phyloP scores from a whole-genome alignment of 257 asterid species.

The Vinca minor region DNA sequence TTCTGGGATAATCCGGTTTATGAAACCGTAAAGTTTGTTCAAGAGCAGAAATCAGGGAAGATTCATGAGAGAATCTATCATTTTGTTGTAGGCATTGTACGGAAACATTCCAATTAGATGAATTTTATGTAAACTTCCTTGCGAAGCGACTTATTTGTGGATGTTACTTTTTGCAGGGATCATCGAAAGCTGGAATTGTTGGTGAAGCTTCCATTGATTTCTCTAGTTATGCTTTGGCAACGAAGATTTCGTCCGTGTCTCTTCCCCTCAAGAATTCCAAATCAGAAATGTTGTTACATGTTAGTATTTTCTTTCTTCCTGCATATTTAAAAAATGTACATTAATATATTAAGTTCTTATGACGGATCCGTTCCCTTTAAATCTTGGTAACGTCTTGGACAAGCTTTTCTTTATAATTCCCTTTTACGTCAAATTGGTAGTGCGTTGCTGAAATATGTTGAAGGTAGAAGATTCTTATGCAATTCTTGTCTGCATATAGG shows the following conservation, averaged over 20 bases:
- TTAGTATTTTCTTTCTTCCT: slow-evolving; percentile 25
- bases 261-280: slow-evolving; percentile 82
- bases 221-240: slow-evolving; percentile 65
- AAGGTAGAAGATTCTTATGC: neutral
- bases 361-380: neutral
- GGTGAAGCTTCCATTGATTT: slow-evolving; percentile 93
- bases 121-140: slow-evolving; percentile 19
- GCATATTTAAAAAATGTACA: too few relatives aligned
- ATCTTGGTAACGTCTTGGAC: neutral
- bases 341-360: neutral
- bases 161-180: slow-evolving; percentile 40
- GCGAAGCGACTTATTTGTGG: slow-evolving; percentile 23
- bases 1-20: slow-evolving; percentile 75
- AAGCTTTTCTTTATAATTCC: neutral
- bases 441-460: neutral
- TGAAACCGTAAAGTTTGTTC: slow-evolving; percentile 68
- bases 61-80: slow-evolving; percentile 73
- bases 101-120: slow-evolving; percentile 25
- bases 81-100: slow-evolving; percentile 77
- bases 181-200: slow-evolving; percentile 43
- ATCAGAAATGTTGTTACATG: slow-evolving; percentile 61
- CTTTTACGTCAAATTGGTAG: neutral
- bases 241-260: slow-evolving; percentile 60
- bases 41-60: slow-evolving; percentile 77
- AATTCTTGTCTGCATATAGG: slow-evolving; percentile 29